Base-by-base conservation (phyloP, 805 yeast genomes). In the Metschnikowia peoriensis region DNA sequence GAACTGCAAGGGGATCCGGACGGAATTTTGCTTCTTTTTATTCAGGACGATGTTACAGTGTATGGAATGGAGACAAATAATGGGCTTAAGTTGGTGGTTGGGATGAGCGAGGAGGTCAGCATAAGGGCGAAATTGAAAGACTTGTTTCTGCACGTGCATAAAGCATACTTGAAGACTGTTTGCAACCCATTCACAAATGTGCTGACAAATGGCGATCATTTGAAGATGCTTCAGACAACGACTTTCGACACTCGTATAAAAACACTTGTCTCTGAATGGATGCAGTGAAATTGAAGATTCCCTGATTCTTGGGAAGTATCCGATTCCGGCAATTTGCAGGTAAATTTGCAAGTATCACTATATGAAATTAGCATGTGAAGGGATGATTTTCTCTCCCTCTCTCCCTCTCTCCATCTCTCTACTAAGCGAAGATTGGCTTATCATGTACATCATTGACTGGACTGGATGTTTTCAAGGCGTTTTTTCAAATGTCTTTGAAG, bases 11-110 rank as follows among this genome's bases (percentile, higher is more conserved):
- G 51, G 28, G 50, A 34, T 11, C 66, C 63, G 44, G 58, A 50
- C 34, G 70, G 70, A n/a, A 68, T 65, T n/a, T 55, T 72, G 14
- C 68, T 86, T 28, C 68, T 86, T 37, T 84, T 86, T 64, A 79
- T 84, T 3, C 88, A 86, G 55, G 90, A 86, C 58, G 87, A 82
- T 2, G 74, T 84, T 29, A 75, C 81, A 32, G 86, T 86, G 29
- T 86, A 83, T 64, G 92, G 92, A 4, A 76, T 76, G 60, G 89
- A 85, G 64, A 81, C 86, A 7, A 82, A 79, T 60, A 84, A 87
- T 37, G 89, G 89, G 9, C 68, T 86, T 46, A 85, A 85, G 65
- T 77, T 86, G 1, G 79, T 86, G 17, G 68, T 85, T 22, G 92
- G 91, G 1, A 51, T 69, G 39, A 64, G 61, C 29, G 61, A 49